These are phyloP conservation scores for Cytospora leucostoma DNA, from an alignment of 2,329 filamentous ascomycete genomes.

Conservation along the genomic window DNA sequence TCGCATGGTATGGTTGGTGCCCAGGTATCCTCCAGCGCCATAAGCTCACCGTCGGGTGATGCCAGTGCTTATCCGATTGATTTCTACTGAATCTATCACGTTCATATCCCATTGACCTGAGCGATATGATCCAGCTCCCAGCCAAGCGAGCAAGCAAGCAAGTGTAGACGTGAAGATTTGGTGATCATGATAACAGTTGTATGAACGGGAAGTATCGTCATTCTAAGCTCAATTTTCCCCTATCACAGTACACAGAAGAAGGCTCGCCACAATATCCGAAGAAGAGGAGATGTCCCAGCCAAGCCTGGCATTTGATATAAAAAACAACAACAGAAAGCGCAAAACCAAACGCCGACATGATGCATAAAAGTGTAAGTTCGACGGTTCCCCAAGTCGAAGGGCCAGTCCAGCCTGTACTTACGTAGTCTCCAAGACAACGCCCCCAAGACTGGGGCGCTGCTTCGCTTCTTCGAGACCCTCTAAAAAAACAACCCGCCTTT, in stretches of 20 bases:
- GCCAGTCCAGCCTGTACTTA: too few species aligned
- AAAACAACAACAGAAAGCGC: not conserved
- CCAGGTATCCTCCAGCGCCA: too few species aligned
- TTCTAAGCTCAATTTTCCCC: not conserved
- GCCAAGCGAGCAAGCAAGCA: not conserved
- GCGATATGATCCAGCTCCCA: not conserved
- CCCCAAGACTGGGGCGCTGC: not conserved
- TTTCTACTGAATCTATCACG: not conserved
- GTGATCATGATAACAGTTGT: not conserved
- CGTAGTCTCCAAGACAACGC: too few species aligned
- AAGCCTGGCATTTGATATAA: not conserved
- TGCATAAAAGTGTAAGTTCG: not conserved
- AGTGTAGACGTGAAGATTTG: not conserved
- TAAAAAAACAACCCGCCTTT: constrained; percentile 1
- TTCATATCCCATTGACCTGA: not conserved
- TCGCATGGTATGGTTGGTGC: too few species aligned
- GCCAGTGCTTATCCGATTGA: not conserved
- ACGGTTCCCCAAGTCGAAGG: not conserved
- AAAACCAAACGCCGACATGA: not conserved
- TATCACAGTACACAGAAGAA: not conserved
- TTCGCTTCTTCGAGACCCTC: not conserved
- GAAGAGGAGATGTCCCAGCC: not conserved
- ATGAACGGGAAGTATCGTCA: not conserved
- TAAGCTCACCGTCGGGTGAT: not conserved
- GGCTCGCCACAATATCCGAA: not conserved